phyloP scores from a whole-genome alignment of 73 alveolate species.

The Paramecium tetraurelia region DNA sequence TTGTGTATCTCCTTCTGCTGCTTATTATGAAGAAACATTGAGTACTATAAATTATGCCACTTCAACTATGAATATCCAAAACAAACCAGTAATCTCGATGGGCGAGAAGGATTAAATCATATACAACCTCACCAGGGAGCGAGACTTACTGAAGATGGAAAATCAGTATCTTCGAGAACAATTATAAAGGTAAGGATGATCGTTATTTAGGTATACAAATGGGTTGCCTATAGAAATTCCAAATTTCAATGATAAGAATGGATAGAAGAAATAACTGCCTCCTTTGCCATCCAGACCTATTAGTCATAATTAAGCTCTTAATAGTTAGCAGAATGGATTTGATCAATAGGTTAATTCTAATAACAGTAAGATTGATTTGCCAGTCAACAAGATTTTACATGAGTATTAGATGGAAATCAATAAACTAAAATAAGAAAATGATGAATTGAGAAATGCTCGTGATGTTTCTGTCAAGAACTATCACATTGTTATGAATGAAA shows the following conservation, averaged over 20 bases:
- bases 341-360: neutral
- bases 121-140: constrained; percentile 84
- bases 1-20: constrained; percentile 92
- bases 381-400: constrained; percentile 47
- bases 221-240: constrained; percentile 84
- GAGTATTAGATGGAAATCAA: constrained; percentile 87
- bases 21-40: constrained; percentile 94
- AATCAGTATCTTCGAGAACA: constrained; percentile 92
- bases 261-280: constrained; percentile 57
- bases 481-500: constrained; percentile 90
- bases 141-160: constrained; percentile 85
- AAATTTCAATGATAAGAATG: constrained; percentile 52
- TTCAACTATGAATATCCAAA: constrained; percentile 96
- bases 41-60: constrained; percentile 96
- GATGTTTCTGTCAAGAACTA: constrained; percentile 90
- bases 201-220: constrained; percentile 65
- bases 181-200: constrained; percentile 61
- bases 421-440: constrained; percentile 90
- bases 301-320: constrained; percentile 29
- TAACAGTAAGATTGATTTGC: constrained; percentile 33
- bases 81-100: constrained; percentile 96
- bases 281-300: constrained; percentile 55
- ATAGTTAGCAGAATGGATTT: constrained; percentile 55
- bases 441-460: constrained; percentile 84
- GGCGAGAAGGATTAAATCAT: constrained; percentile 93